Evolutionary conservation across 2,329 filamentous ascomycete species (phyloP), one percentile per base, ranked within the genome.

Genomic region (Sporothrix dimorphospora): DNA sequence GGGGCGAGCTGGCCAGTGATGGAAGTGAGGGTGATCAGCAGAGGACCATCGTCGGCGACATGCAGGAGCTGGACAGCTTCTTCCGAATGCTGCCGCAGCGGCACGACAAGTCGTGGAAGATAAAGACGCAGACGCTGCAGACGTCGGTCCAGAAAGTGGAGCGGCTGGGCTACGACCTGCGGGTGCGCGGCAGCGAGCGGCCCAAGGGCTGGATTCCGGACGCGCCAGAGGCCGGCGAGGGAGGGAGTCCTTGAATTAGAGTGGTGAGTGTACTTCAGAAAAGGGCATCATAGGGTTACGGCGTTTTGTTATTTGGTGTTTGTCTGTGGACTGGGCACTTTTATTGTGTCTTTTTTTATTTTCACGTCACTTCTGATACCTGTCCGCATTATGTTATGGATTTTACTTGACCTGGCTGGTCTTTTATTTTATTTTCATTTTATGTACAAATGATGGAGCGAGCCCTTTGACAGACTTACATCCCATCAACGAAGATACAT

Each of bases 101-200:
- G 78, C 85, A 75, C 75, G 84, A 85, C 76, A 84, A 83, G 83
- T 84, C 85, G 76, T 90, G 92, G 75, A 85, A 88, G 65, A 91
- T 91, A 82, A 99, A 99, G 86, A 88, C 94, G 82, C 89, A 90
- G 53, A 91, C 94, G 0, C 97, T 98, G 92, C 88, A 91, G 77
- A 88, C 89, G 78, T 97, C 94, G 80, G 94, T 99, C 34, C 90
- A 92, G 78, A 99, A 99, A 85, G 96, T 99, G 12, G 96, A 99
- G 86, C 90, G 89, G 76, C 88, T 95, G 30, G 90, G 94, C 40
- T 99, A 98, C 81, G 94, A 94, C 4, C 88, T 98, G 76, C 89
- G 91, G 40, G 92, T 99, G 27, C 86, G 96, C 69, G 95, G 95
- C 0, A 92, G 91, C 69, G 96, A 99, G 84, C 85, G 94, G 74